Evolutionary conservation across 2,329 filamentous ascomycete genomes (phyloP).

Genomic region (Cladorrhinum sp.): DNA sequence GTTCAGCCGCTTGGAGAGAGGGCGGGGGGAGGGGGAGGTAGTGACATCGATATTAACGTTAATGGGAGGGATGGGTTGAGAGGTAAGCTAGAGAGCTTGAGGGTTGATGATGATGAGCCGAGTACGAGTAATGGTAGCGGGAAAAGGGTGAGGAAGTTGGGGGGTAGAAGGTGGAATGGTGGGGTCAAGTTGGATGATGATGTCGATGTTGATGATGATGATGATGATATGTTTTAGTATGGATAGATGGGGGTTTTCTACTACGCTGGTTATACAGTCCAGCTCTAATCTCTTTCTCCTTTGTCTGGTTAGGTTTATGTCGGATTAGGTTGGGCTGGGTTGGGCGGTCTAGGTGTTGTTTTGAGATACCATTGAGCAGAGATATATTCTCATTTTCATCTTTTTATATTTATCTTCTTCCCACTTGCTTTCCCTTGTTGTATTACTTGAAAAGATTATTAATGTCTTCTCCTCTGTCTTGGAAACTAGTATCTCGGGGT

Average conservation of each 20-base stretch:
- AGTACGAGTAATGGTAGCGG: conserved; percentile 33
- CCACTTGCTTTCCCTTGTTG: no score
- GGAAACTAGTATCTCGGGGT: no score
- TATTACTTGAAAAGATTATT: no score
- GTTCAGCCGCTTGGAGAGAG: conserved; percentile 50
- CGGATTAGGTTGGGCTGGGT: no score
- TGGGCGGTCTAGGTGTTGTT: no score
- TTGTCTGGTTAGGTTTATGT: neutral
- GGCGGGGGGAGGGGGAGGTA: conserved; percentile 10
- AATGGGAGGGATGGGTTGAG: conserved; percentile 24
- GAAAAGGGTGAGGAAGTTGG: conserved; percentile 49
- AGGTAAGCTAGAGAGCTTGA: neutral
- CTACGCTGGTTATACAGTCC: neutral
- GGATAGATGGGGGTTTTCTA: neutral
- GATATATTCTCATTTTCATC: no score
- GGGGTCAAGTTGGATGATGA: conserved; percentile 12
- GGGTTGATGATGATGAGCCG: neutral
- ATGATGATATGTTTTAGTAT: conserved; percentile 40
- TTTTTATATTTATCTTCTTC: no score
- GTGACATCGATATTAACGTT: conserved; percentile 23
- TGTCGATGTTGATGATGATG: conserved; percentile 31
- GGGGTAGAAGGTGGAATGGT: conserved; percentile 46
- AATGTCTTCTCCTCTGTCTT: no score
- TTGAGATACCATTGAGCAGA: no score
- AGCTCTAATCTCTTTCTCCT: conserved; percentile 1